Evolutionary conservation across 2,329 filamentous ascomycete genomes (phyloP), one percentile per base, ranked within the genome.

Genomic region (Neonectria hederae): DNA sequence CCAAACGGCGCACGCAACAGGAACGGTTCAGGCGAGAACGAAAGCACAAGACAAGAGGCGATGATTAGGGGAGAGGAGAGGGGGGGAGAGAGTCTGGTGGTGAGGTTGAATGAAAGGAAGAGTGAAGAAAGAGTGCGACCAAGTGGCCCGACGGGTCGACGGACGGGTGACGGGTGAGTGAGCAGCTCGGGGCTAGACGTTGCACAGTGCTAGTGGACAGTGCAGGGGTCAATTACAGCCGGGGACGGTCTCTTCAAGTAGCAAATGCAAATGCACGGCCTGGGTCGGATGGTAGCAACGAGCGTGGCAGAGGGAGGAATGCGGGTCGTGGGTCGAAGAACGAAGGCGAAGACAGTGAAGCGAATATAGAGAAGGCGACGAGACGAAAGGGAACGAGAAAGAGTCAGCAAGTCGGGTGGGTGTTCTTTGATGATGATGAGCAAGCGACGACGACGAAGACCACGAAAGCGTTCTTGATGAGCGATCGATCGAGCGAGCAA

Each of bases 51-150:
- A 45, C 63, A 51, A 32, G 67, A 46, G 54, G 46, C 67, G 54
- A 55, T 55, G 66, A 72, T 73, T 72, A 73, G 64, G 65, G 51
- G 66, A 70, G 67, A n/a, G 14, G 35, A 38, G 30, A 32, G 30
- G 6, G 32, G 35, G 14, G 8, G 14, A 38, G 6, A 38, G 6
- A 62, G 61, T 62, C 63, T 63, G 61, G 61, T 68, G 69, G 65
- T 72, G 69, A 73, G 65, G 70, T 70, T 72, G 71, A 72, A 64
- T 56, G 62, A 67, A 65, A 69, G 65, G 65, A 69, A 38, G 54
- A 54, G 53, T 65, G 65, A 69, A 53, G 42, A 63, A 69, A 53
- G 51, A 60, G 35, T 14, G 35, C 51, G 56, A 65, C 48, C 59
- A 66, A 65, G 68, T 71, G 69, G 69, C 67, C 65, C 68, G 68